These are phyloP conservation scores for Boeremia exigua DNA, from an alignment of 2,329 filamentous ascomycete genomes.

Conservation along the genomic window DNA sequence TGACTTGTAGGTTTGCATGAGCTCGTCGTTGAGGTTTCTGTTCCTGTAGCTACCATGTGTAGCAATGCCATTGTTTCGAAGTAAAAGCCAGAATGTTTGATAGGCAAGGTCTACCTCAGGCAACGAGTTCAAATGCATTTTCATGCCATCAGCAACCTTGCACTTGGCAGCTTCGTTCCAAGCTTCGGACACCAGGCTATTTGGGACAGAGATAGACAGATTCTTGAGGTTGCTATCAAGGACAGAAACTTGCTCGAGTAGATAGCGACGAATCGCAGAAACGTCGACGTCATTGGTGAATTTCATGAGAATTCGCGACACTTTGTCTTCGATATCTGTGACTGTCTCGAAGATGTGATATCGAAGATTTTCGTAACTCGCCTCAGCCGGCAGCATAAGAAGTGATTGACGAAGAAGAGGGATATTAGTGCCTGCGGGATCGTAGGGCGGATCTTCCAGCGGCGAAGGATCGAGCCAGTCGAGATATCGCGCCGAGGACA, in stretches of 20 bases:
- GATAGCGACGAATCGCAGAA: conserved; percentile 1
- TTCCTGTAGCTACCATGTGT: background rate
- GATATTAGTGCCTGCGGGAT: conserved; percentile 1
- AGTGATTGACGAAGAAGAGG: conserved; percentile 7
- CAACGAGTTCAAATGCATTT: background rate
- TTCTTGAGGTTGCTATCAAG: background rate
- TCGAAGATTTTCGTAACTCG: conserved; percentile 1
- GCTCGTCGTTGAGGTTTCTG: background rate
- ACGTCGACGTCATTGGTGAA: conserved; percentile 10
- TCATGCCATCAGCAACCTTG: background rate
- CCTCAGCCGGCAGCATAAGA: background rate
- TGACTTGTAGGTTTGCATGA: background rate
- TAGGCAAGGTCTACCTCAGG: background rate
- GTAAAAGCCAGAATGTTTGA: background rate
- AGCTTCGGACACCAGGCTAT: background rate
- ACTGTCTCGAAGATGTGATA: conserved; percentile 7
- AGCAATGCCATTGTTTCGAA: conserved; percentile 1
- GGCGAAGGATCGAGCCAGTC: background rate
- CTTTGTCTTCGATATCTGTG: conserved; percentile 2
- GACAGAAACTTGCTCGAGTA: background rate
- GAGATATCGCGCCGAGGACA: conserved; percentile 2
- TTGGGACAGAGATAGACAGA: background rate
- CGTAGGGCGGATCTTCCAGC: background rate
- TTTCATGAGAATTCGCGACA: background rate
- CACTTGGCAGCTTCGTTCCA: background rate